phyloP scores from a whole-genome alignment of 2,329 filamentous ascomycete genomes.

The Calonectria henricotiae region DNA sequence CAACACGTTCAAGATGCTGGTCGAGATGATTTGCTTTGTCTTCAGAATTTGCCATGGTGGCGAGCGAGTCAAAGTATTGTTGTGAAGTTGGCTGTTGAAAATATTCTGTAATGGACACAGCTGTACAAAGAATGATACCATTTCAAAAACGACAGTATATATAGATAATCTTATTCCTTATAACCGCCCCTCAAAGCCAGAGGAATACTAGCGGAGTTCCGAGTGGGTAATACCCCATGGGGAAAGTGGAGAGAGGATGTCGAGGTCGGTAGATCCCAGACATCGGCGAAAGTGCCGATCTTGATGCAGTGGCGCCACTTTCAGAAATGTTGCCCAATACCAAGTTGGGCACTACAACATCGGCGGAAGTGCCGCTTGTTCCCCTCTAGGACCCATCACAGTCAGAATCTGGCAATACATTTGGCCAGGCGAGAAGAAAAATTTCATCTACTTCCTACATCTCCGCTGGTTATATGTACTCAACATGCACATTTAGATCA shows the following conservation, averaged over 20 bases:
- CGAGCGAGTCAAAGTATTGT: no score
- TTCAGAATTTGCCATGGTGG: background rate
- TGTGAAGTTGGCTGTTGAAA: background rate
- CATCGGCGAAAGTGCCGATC: constrained; percentile 6
- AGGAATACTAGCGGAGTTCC: background rate
- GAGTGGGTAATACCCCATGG: constrained; percentile 2
- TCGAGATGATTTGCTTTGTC: constrained; percentile 1
- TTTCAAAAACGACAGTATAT: background rate
- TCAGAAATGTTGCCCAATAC: background rate
- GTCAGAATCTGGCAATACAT: background rate
- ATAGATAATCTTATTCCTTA: background rate
- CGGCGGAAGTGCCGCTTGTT: background rate
- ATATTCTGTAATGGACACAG: no score
- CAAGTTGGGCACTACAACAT: background rate
- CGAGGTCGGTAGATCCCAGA: background rate
- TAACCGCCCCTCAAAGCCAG: no score
- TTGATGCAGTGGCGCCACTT: background rate
- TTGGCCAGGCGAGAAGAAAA: background rate
- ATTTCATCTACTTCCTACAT: no score
- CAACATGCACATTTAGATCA: background rate
- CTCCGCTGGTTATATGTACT: background rate
- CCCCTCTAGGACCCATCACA: background rate
- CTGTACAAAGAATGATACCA: background rate
- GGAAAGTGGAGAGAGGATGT: constrained; percentile 13
- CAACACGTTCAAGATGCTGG: constrained; percentile 12